Conservation (phyloP, 192 early-diverging fungal genomes). For the Phlyctochytrium bullatum region DNA sequence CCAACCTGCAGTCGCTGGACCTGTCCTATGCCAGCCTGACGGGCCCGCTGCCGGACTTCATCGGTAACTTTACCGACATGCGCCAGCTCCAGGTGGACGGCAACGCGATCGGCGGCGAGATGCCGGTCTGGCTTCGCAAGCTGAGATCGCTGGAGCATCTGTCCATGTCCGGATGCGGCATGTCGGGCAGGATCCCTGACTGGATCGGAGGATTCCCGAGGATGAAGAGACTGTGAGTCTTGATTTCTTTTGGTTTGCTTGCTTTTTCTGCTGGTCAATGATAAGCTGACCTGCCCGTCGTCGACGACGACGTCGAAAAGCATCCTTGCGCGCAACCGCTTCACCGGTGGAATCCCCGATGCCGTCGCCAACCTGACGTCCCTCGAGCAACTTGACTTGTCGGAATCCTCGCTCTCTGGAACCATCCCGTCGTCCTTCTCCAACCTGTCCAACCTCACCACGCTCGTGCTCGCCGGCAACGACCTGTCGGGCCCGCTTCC, state of each 20-base stretch:
- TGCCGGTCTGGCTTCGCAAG: neutral
- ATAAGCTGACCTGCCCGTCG: neutral
- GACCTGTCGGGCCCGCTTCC: neutral
- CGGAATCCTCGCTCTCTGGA: neutral
- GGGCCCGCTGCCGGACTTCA: neutral
- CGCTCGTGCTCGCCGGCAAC: neutral
- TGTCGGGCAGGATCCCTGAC: neutral
- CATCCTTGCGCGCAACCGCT: neutral
- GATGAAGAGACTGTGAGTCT: neutral
- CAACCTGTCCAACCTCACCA: neutral
- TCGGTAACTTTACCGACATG: neutral
- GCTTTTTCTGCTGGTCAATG: neutral
- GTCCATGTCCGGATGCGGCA: neutral
- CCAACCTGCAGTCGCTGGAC: neutral
- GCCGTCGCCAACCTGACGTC: neutral
- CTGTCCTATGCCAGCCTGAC: neutral
- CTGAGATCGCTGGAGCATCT: neutral
- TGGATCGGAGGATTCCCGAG: neutral
- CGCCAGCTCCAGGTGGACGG: neutral
- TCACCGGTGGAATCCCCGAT: neutral
- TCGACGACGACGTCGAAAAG: neutral
- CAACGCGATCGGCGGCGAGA: neutral
- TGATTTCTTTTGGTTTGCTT: neutral
- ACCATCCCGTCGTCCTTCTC: neutral
- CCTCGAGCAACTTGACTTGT: neutral